phyloP scores from a whole-genome alignment of 495 filamentous ascomycete genomes.

The Bombardia bombarda region DNA sequence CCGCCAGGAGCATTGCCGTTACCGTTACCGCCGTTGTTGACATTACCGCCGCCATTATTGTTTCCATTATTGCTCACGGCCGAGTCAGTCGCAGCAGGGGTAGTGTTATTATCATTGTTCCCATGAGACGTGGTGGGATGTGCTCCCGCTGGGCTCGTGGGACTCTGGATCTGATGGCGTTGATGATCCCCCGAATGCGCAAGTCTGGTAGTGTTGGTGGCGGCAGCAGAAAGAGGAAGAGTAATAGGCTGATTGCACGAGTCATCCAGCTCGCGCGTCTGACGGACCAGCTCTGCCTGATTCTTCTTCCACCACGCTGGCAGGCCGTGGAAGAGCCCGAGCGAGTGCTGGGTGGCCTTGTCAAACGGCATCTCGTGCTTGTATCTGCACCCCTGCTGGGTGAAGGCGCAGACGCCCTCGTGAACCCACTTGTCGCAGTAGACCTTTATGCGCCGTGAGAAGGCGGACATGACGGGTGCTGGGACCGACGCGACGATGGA shows the following conservation, averaged over 20 bases:
- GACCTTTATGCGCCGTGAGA: constrained; percentile 48
- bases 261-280: constrained; percentile 3
- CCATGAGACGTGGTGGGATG: too few species aligned
- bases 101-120: too few species aligned
- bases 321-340: constrained; percentile 53
- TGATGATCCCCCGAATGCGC: too few species aligned
- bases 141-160: too few species aligned
- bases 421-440: constrained; percentile 87
- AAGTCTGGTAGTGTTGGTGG: neutral
- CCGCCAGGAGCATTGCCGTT: neutral
- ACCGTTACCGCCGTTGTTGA: neutral
- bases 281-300: constrained; percentile 30
- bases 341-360: constrained; percentile 43
- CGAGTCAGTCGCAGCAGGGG: too few species aligned
- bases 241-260: neutral
- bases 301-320: constrained; percentile 45
- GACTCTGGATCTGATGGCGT: too few species aligned
- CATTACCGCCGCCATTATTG: too few species aligned
- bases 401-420: constrained; percentile 75
- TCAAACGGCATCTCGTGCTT: constrained; percentile 80
- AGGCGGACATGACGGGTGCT: neutral
- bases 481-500: constrained; percentile 8
- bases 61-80: too few species aligned
- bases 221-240: neutral
- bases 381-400: constrained; percentile 76